Evolutionary conservation across 768 basidiomycete genomes (phyloP).

Genomic region (Naganishia randhawae): DNA sequence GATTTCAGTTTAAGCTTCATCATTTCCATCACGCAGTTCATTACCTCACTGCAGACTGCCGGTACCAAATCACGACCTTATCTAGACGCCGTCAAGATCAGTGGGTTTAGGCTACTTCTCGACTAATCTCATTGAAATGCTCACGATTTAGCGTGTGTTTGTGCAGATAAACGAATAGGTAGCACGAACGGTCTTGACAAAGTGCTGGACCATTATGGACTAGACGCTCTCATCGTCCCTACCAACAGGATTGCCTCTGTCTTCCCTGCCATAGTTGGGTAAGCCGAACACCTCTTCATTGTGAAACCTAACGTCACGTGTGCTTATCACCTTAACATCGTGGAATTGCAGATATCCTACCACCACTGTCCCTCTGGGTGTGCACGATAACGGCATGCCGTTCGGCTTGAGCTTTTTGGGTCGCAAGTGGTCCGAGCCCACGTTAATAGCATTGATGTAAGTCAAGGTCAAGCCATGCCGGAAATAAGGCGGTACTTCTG

Average conservation of each 20-base stretch:
- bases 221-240: conserved; percentile 9
- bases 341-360: background rate
- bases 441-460: conserved; percentile 2
- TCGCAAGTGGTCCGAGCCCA: conserved; percentile 12
- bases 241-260: background rate
- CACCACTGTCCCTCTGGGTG: conserved; percentile 12
- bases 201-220: conserved; percentile 4
- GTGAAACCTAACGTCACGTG: background rate
- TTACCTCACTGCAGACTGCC: background rate
- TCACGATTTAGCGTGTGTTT: background rate
- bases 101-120: background rate
- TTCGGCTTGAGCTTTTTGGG: conserved; percentile 11
- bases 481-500: too few relatives aligned
- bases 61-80: background rate
- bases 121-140: background rate
- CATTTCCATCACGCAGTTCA: background rate
- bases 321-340: background rate
- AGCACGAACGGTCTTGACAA: background rate
- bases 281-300: background rate
- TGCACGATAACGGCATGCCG: conserved; percentile 7
- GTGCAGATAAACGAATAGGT: background rate
- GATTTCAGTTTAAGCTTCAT: background rate
- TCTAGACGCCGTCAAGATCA: background rate
- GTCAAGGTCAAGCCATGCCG: background rate
- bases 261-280: conserved; percentile 2